Conservation (phyloP, 2,329 filamentous ascomycete genomes). For the Chaetomiaceae sp. region DNA sequence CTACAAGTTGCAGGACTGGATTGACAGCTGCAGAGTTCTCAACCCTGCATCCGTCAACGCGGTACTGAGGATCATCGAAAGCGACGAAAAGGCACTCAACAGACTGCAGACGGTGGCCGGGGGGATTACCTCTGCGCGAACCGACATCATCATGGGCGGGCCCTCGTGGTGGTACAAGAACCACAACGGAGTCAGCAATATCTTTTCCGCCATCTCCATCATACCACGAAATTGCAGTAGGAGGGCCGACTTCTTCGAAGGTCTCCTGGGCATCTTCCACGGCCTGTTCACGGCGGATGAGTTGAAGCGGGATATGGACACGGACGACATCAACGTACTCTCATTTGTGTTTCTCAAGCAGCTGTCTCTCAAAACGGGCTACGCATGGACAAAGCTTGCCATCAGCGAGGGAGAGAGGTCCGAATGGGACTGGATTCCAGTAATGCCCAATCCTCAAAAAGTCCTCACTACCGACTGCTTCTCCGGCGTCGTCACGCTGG, state of each 20-base stretch:
- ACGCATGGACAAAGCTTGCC: constrained; percentile 8
- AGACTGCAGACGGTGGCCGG: constrained; percentile 4
- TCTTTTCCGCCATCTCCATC: constrained; percentile 31
- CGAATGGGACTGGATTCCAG: constrained; percentile 11
- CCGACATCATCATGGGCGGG: constrained; percentile 25
- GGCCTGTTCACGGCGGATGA: constrained; percentile 5
- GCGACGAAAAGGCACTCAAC: not conserved
- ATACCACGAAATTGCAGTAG: constrained; percentile 20
- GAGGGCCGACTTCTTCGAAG: constrained; percentile 4
- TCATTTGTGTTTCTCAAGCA: constrained; percentile 11
- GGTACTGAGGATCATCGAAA: constrained; percentile 5
- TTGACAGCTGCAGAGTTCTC: not conserved
- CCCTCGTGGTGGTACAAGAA: constrained; percentile 30
- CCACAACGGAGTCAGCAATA: constrained; percentile 27
- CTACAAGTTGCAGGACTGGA: constrained; percentile 8
- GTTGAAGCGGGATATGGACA: not conserved
- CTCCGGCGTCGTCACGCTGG: constrained; percentile 8
- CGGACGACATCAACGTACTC: constrained; percentile 1
- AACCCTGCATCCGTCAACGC: constrained; percentile 1
- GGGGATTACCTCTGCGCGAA: constrained; percentile 6
- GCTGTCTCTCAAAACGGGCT: constrained; percentile 8
- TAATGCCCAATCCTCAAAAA: not conserved
- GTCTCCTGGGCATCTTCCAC: constrained; percentile 8
- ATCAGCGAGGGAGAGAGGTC: constrained; percentile 4
- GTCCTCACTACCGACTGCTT: constrained; percentile 9